Base-by-base conservation (phyloP, 2,329 filamentous ascomycete species). In the Lachnum nothofagi region DNA sequence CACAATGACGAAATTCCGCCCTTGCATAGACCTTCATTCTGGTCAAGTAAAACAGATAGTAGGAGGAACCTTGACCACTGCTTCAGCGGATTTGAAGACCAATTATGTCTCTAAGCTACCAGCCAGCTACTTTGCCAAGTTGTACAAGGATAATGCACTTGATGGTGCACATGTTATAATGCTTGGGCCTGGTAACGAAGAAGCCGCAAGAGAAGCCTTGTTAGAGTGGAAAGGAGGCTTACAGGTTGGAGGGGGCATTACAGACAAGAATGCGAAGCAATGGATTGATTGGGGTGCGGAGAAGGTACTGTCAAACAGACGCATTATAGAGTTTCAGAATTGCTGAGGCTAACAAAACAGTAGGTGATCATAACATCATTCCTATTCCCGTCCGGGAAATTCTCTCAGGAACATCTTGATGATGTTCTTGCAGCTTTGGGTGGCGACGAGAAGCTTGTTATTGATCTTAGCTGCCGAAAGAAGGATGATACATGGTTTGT, bases 31-130 rank as follows among this genome's bases (percentile, higher is more conserved):
- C 71, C 80, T 98, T 45, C 93, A 98, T 69, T 85, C 91, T n/a
- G 93, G 93, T 12, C 85, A 91, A 66, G 93, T 98, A 51, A 98
- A 98, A 74, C 93, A 98, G 69, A 98, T 98, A 60, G 91, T 98
- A 34, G 93, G 93, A 60, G 91, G 93, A 51, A 97, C 93, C 1
- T 79, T 98, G 54, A 85, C 86, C 70, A 79, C 79, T 65, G 68
- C 76, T 7, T 79, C 79, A 1, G 67, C 76, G 5, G 75, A 79
- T 48, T 77, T 97, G 48, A 86, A 89, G 71, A 97, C 91, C 41
- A 98, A 98, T 70, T 91, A 89, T 72, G 85, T 95, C 53, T 96
- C 93, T 8, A 79, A 83, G 42, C 83, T 91, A 53, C 86, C 91
- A 8, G 82, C 93, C 2, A 79, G 80, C 3, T 78, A 95, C 72